phyloP scores from a whole-genome alignment of 768 basidiomycete genomes.

The Kwoniella botswanensis region DNA sequence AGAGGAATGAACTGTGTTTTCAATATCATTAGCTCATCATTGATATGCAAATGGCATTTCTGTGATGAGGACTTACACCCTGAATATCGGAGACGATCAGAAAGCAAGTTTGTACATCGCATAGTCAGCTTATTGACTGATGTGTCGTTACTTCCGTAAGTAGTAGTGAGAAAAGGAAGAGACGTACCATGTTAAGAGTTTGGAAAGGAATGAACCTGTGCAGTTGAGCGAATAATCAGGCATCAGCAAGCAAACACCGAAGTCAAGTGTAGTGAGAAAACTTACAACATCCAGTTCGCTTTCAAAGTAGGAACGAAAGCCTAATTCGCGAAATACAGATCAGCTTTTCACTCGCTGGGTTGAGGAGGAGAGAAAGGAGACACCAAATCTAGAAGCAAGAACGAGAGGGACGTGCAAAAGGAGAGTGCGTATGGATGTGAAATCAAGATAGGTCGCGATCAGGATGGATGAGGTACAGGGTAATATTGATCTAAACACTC shows the following conservation, averaged over 20 bases:
- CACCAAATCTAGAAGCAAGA: background rate
- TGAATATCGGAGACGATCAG: background rate
- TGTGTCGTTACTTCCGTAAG: no score
- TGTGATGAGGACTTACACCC: conserved; percentile 13
- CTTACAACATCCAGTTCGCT: conserved; percentile 55
- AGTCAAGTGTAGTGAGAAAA: background rate
- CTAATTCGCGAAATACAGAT: conserved; percentile 7
- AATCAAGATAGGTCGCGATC: background rate
- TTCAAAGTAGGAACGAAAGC: conserved; percentile 53
- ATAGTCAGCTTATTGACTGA: no score
- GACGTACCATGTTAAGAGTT: conserved; percentile 50
- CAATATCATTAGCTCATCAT: background rate
- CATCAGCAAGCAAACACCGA: conserved; percentile 6
- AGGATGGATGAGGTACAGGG: background rate
- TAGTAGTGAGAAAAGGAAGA: background rate
- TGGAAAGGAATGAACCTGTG: conserved; percentile 55
- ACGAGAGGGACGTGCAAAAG: background rate
- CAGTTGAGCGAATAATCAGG: background rate
- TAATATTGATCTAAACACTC: conserved; percentile 12
- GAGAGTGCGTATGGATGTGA: no score
- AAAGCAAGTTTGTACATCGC: background rate
- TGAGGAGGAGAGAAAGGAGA: background rate
- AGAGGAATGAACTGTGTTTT: conserved; percentile 49
- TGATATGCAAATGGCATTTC: no score
- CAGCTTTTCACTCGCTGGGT: background rate